These are phyloP conservation scores for Fusarium equiseti DNA, from an alignment of 2,329 filamentous ascomycete genomes.

Conservation along the genomic window DNA sequence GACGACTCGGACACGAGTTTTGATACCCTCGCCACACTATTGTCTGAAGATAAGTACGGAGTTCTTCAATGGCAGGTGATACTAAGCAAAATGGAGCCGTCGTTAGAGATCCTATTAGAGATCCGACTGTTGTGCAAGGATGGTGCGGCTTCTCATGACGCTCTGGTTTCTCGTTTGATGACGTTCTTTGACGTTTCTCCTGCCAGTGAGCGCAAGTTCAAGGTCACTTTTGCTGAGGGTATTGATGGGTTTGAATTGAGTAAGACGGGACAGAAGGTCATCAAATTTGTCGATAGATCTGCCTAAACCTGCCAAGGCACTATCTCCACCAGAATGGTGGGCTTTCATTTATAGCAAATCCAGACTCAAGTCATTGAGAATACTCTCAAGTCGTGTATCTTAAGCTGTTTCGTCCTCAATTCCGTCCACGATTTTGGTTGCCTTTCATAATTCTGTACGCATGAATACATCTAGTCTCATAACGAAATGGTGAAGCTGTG, in stretches of 20 bases:
- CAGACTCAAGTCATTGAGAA: background rate
- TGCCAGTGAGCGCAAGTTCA: slow-evolving; percentile 49
- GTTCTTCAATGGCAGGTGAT: slow-evolving; percentile 60
- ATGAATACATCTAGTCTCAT: background rate
- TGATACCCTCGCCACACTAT: slow-evolving; percentile 41
- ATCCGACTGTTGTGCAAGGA: slow-evolving; percentile 45
- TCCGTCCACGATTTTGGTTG: rapidly evolving
- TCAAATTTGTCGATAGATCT: slow-evolving; percentile 48
- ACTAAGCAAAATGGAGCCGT: slow-evolving; percentile 46
- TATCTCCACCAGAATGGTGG: background rate
- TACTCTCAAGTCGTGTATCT: rapidly evolving
- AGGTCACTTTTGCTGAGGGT: slow-evolving; percentile 52
- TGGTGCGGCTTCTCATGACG: slow-evolving; percentile 7
- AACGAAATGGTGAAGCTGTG: background rate
- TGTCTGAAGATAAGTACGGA: slow-evolving; percentile 43
- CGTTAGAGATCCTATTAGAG: slow-evolving; percentile 44
- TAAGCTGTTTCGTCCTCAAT: too few species aligned
- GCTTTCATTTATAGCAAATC: background rate
- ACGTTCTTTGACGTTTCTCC: slow-evolving; percentile 43
- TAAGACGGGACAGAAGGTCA: slow-evolving; percentile 44
- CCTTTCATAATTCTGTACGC: too few species aligned
- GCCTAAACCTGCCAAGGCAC: background rate
- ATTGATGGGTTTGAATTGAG: slow-evolving; percentile 48
- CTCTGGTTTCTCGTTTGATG: slow-evolving; percentile 38
- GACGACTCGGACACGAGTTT: slow-evolving; percentile 56